Conservation (phyloP, 2,329 filamentous ascomycete genomes). For the Cercospora sesami region DNA sequence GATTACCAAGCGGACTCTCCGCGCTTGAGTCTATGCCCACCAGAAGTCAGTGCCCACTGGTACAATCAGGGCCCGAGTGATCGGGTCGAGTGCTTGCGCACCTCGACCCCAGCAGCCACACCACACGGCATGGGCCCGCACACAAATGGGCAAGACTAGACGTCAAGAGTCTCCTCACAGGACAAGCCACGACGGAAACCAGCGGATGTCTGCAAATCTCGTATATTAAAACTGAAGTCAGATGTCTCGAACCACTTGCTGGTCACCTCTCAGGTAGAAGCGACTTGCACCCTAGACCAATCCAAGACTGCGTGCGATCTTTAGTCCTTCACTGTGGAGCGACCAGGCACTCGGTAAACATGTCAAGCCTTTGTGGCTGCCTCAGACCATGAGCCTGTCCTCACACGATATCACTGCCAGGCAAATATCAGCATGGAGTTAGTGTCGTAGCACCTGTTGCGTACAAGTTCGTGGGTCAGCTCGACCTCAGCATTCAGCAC, state of each 20-base stretch:
- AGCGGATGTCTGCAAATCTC: conserved; percentile 6
- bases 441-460: not conserved
- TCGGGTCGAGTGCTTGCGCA: not conserved
- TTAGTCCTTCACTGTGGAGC: not conserved
- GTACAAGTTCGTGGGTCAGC: not conserved
- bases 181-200: not conserved
- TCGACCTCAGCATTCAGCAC: not conserved
- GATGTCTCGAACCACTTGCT: not conserved
- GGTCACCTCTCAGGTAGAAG: not conserved
- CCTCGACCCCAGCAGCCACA: not conserved
- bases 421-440: not conserved
- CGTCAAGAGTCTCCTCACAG: not conserved
- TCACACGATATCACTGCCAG: not conserved
- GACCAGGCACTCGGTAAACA: not conserved
- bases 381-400: not conserved
- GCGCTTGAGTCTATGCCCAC: not conserved
- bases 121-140: not conserved
- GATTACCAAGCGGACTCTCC: not conserved
- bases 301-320: not conserved
- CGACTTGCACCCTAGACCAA: not conserved
- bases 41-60: not conserved
- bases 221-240: not conserved
- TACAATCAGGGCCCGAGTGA: not conserved
- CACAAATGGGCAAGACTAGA: not conserved
- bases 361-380: not conserved